A percentile compares a stretch with the other conserved stretches of the same genome.
Evolutionary conservation across 129 eudicot species (phyloP).

Genomic region (Pittosporum tobira): DNA sequence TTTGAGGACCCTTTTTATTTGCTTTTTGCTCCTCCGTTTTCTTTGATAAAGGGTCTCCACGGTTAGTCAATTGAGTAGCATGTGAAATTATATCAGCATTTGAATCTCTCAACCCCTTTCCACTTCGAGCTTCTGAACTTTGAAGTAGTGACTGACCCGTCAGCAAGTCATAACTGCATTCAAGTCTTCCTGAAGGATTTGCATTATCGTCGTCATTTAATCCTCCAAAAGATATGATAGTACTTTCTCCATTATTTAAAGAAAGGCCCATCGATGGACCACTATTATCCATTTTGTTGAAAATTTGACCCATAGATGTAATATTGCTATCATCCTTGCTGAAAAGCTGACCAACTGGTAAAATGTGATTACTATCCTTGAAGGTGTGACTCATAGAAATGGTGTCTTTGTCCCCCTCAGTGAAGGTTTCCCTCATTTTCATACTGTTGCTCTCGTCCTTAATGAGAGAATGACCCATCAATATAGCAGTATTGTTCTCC

Average conservation of each 20-base stretch:
- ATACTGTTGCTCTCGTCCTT: slow-evolving; percentile 24
- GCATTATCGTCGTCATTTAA: slow-evolving; percentile 27
- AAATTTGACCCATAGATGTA: slow-evolving; percentile 15
- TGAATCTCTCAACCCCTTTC: slow-evolving; percentile 24
- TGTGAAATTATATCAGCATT: slow-evolving; percentile 21
- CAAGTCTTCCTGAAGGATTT: slow-evolving; percentile 40
- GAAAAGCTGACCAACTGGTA: slow-evolving; percentile 31
- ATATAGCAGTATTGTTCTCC: slow-evolving; percentile 18
- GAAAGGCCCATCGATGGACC: slow-evolving; percentile 30
- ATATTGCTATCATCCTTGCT: slow-evolving; percentile 19
- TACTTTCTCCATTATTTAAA: slow-evolving; percentile 34
- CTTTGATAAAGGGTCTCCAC: slow-evolving; percentile 25
- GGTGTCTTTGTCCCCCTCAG: slow-evolving; percentile 25
- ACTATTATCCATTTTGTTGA: slow-evolving; percentile 23
- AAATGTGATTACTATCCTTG: slow-evolving; percentile 17
- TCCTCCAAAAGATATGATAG: slow-evolving; percentile 59
- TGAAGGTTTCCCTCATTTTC: slow-evolving; percentile 27
- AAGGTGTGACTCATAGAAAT: slow-evolving; percentile 25
- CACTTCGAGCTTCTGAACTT: slow-evolving; percentile 18
- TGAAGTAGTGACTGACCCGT: slow-evolving; percentile 39
- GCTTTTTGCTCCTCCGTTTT: slow-evolving; percentile 39
- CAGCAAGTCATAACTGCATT: slow-evolving; percentile 43
- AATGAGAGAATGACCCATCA: slow-evolving; percentile 23
- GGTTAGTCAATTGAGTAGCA: slow-evolving; percentile 18
- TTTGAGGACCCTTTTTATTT: slow-evolving; percentile 32